These are phyloP conservation scores for Arctostaphylos glauca DNA, from an alignment of 148 eudicot genomes.

Conservation along the genomic window DNA sequence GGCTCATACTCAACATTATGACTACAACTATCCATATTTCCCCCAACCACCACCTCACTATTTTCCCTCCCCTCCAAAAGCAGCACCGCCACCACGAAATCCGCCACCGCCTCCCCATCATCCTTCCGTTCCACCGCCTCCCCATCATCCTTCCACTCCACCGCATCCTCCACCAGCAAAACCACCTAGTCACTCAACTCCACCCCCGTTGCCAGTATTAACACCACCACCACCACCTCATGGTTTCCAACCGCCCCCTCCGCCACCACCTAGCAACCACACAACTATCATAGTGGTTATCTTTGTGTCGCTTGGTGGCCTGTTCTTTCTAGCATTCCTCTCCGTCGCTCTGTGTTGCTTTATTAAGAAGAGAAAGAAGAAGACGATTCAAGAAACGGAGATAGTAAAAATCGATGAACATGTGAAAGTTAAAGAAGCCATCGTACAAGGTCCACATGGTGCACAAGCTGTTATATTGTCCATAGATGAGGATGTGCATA, in stretches of 20 bases:
- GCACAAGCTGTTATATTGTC: constrained; percentile 46
- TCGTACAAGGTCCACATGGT: constrained; percentile 73
- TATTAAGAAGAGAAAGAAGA: constrained; percentile 64
- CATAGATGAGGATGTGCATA: constrained; percentile 65
- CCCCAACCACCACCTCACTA: constrained; percentile 31
- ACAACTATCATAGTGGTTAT: constrained; percentile 51
- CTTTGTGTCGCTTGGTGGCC: constrained; percentile 69
- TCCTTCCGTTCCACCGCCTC: constrained; percentile 29
- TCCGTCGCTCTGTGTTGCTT: constrained; percentile 60
- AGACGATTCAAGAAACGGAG: constrained; percentile 41
- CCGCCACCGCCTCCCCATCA: constrained; percentile 28
- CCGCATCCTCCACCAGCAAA: constrained; percentile 38
- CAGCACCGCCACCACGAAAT: constrained; percentile 34
- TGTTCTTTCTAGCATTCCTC: constrained; percentile 71
- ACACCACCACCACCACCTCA: constrained; percentile 23
- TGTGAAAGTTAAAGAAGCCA: constrained; percentile 49
- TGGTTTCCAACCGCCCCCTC: constrained; percentile 37
- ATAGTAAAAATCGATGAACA: constrained; percentile 52
- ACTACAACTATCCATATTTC: constrained; percentile 31
- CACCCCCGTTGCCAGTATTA: constrained; percentile 22
- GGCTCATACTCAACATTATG: constrained; percentile 42
- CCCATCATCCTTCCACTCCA: constrained; percentile 25
- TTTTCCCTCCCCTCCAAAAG: constrained; percentile 31
- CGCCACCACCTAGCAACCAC: constrained; percentile 59
- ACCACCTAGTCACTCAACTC: constrained; percentile 21